Evolutionary conservation across 169 alveolate species (phyloP), one percentile per base, ranked within the genome.

Genomic region (Plasmodium knowlesi): DNA sequence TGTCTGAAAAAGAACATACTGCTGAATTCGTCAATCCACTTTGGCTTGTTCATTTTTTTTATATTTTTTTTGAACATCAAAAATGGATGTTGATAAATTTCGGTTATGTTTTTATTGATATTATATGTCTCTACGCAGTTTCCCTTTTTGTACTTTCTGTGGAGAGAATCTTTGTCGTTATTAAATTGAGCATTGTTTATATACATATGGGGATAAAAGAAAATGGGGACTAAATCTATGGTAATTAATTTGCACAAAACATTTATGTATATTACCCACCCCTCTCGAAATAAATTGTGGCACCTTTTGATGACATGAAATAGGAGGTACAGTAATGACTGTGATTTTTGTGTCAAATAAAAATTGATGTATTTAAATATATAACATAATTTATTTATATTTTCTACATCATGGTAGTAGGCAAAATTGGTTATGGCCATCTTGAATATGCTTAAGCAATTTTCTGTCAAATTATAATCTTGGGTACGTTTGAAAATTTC

Each of bases 1-100:
- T 80, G 37, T 91, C 81, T 50, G 71, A 92, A 91, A 54, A 91
- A 91, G 53, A 91, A 91, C 16, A 91, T 91, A 61, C 71, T 91
- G 16, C 95, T 91, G 30, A 91, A 91, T 50, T 91, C 95, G 9
- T 91, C 95, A 28, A 91, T 91, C 95, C 95, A 91, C 46, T 91
- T 91, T 3, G 95, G 72, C 84, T 82, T 91, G 46, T 71, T 82
- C 30, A 82, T 67, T 82, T 91, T 91, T 79, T 91, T 91, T 16
- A 91, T 83, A 46, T 91, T 91, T 28, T 91, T 91, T 50, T 91
- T 91, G 50, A 91, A 91, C 3, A 91, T 28, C 84, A 91, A 32
- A 82, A 67, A 14, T 41, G 95, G 95, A 19, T 91, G 95, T 5
- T 91, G 83, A 80, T 82, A 82, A 19, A 82, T 82, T 2, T 91